Conservation (phyloP, 1,284 basidiomycete species). For the Cutaneotrichosporon curvatum region DNA sequence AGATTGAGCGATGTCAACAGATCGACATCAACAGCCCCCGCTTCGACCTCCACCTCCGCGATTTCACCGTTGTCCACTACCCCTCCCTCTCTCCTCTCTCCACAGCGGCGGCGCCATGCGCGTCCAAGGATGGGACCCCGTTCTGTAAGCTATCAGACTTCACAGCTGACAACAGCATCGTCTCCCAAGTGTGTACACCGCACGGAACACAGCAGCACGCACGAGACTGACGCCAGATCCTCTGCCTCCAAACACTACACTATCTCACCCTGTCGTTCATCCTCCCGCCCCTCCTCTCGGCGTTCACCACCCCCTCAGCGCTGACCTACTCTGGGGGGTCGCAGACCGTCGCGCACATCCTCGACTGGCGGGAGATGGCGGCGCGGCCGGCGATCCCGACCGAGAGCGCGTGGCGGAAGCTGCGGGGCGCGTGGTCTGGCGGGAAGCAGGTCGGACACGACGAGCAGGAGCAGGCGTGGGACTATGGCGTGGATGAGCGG, state of each 20-base stretch:
- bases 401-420: conserved; percentile 51
- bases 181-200: conserved; percentile 43
- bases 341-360: conserved; percentile 51
- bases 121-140: conserved; percentile 48
- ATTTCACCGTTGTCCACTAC: neutral
- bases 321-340: conserved; percentile 65
- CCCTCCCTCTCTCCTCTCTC: neutral
- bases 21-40: neutral
- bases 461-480: conserved; percentile 34
- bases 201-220: neutral
- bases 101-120: conserved; percentile 21
- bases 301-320: conserved; percentile 66
- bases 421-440: conserved; percentile 47
- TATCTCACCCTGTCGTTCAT: conserved; percentile 79
- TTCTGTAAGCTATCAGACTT: conserved; percentile 33
- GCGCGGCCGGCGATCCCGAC: conserved; percentile 60
- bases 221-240: conserved; percentile 56
- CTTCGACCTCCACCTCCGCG: neutral
- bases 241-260: conserved; percentile 84
- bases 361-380: conserved; percentile 96
- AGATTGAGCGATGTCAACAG: too few species aligned
- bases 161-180: conserved; percentile 34
- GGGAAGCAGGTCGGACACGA: conserved; percentile 37
- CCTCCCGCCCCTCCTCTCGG: conserved; percentile 67
- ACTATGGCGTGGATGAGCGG: conserved; percentile 57